Evolutionary conservation across 1,139 yeast species (phyloP), one percentile per base, ranked within the genome.

Genomic region (Lodderomyces jiufengensis): DNA sequence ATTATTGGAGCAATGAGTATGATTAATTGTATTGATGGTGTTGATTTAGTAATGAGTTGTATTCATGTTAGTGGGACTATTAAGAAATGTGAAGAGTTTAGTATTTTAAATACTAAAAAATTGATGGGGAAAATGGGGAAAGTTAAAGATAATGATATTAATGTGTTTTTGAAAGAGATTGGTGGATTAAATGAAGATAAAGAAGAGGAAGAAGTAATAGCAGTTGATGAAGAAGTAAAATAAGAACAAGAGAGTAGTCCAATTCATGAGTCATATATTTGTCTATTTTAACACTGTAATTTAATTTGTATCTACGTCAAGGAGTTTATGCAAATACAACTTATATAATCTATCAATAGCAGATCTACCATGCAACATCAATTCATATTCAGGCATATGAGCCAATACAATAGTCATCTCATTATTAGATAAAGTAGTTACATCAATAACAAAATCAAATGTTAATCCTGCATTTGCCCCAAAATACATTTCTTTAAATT

Each of bases 61-160:
- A 61, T 75, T 2, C 82, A 84, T 43, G 80, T 86, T 0, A 81
- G 95, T 50, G 97, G 97, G 0, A 88, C 97, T 0, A 88, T 92
- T 31, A 83, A 81, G 54, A 87, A 87, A 53, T 75, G 95, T 50
- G 95, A 88, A 54, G 73, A 79, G 47, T 76, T 67, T 42, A 82
- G 84, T 0, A 73, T 80, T 43, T 49, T 66, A 48, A 57, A 73
- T 43, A 71, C 68, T 38, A 51, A 56, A 30, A 57, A 58, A 28
- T 47, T 74, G 25, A 61, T 74, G 58, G 43, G 39, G 29, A 24
- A 38, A 24, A 31, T 50, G n/a, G 43, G 43, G 8, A 40, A 37
- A 33, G 34, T 27, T 15, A 39, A 10, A 23, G 32, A 27, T 9
- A 27, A 33, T 18, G 38, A 31, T 5, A 28, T 28, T 18, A 9